A percentile compares a stretch with the other conserved stretches of the same genome.
phyloP scores from a whole-genome alignment of 768 basidiomycete genomes.

The Fistulinella prunicolor region DNA sequence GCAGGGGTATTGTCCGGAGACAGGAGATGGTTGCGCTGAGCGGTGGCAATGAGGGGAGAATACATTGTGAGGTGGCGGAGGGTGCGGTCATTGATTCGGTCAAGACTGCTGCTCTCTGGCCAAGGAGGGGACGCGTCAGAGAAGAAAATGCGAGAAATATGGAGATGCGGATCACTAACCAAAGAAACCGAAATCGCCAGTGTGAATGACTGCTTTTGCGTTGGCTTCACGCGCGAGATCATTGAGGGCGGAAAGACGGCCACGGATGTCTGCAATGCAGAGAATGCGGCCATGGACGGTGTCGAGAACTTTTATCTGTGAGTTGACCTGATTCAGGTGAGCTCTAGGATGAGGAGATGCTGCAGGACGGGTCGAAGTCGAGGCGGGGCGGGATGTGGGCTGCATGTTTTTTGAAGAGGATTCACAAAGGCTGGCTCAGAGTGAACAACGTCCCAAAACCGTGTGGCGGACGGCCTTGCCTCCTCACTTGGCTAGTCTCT shows the following conservation, averaged over 20 bases:
- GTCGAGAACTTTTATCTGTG: constrained; percentile 78
- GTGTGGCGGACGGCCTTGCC: not conserved
- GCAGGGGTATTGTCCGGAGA: constrained; percentile 65
- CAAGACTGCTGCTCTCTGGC: constrained; percentile 73
- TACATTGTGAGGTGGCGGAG: constrained; percentile 95
- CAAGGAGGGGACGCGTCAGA: constrained; percentile 19
- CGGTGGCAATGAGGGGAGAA: constrained; percentile 86
- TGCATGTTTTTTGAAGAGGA: constrained; percentile 44
- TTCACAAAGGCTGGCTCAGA: constrained; percentile 19
- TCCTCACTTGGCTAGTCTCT: not conserved
- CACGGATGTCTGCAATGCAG: constrained; percentile 92
- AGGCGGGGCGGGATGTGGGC: constrained; percentile 53
- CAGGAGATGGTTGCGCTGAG: constrained; percentile 77
- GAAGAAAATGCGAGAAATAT: not conserved
- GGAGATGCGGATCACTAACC: constrained; percentile 43
- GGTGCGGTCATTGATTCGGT: constrained; percentile 92
- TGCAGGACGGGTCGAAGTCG: constrained; percentile 57
- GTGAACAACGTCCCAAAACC: constrained; percentile 1
- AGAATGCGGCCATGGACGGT: constrained; percentile 81
- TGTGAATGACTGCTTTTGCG: constrained; percentile 92
- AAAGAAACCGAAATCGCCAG: constrained; percentile 99
- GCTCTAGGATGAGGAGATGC: constrained; percentile 53
- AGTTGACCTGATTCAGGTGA: constrained; percentile 54
- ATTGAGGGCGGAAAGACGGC: constrained; percentile 84
- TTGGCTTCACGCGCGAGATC: constrained; percentile 85